phyloP scores from a whole-genome alignment of 768 basidiomycete genomes.

The Hypholoma sublateritium region DNA sequence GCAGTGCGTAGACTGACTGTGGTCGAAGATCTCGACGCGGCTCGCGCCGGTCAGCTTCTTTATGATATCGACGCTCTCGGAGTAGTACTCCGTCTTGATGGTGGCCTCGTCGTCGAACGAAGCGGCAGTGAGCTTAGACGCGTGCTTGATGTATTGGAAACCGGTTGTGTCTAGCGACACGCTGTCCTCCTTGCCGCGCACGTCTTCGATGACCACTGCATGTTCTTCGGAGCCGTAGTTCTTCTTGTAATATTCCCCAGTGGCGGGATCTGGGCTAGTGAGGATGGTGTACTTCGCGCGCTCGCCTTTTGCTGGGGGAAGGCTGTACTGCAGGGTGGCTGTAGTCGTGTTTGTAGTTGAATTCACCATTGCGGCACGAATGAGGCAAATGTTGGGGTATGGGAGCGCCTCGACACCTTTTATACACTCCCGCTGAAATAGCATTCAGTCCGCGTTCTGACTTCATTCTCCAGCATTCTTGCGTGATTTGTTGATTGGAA shows the following conservation, averaged over 20 bases:
- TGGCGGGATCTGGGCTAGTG: no score
- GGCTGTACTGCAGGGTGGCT: no score
- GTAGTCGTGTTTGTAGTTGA: no score
- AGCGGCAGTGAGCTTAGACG: constrained; percentile 40
- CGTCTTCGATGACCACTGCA: constrained; percentile 46
- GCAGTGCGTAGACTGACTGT: constrained; percentile 41
- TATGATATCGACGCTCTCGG: constrained; percentile 56
- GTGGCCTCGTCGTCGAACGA: constrained; percentile 48
- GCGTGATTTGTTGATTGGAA: no score
- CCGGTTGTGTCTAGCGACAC: constrained; percentile 49
- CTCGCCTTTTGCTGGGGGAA: no score
- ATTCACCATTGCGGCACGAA: no score
- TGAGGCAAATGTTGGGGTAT: no score
- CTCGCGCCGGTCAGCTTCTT: constrained; percentile 62
- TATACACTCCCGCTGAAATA: no score
- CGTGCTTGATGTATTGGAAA: constrained; percentile 42
- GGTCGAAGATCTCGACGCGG: constrained; percentile 58
- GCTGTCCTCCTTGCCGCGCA: constrained; percentile 48
- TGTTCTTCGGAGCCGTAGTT: constrained; percentile 33
- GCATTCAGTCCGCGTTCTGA: no score
- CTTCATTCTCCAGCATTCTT: no score
- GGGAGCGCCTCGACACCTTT: no score
- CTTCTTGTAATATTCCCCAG: background rate
- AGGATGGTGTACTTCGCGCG: no score
- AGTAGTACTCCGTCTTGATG: constrained; percentile 57